These are phyloP conservation scores for Phycomyces nitens DNA, from an alignment of 192 early-diverging fungal species.

Conservation along the genomic window DNA sequence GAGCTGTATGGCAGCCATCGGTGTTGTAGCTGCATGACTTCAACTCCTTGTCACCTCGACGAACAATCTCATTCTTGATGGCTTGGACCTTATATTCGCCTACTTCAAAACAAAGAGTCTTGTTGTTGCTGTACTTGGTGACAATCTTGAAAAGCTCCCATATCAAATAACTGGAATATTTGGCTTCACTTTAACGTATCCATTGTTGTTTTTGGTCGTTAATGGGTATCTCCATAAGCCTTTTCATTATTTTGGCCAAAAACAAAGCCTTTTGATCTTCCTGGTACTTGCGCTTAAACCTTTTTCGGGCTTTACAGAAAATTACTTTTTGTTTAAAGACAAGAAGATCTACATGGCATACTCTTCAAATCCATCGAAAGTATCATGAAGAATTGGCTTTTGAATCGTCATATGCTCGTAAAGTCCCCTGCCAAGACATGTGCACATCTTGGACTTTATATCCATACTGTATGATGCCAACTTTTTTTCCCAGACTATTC, in stretches of 20 bases:
- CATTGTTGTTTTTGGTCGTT: background rate
- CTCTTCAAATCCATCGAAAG: background rate
- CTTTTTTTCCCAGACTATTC: too few relatives aligned
- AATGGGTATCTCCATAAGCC: background rate
- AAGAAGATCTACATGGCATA: background rate
- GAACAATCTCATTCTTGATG: background rate
- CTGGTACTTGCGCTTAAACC: background rate
- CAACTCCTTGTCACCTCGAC: background rate
- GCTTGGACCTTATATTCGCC: background rate
- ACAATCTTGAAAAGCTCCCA: background rate
- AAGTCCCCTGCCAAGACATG: background rate
- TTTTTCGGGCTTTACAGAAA: background rate
- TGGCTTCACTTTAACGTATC: background rate
- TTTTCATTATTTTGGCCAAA: background rate
- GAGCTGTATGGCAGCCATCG: background rate
- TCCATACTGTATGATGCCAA: background rate
- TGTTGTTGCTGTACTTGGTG: background rate
- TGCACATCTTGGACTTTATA: background rate
- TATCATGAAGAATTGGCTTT: background rate
- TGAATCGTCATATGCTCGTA: background rate
- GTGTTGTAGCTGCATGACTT: background rate
- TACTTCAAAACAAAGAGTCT: background rate
- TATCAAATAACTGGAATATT: background rate
- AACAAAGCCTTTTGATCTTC: background rate
- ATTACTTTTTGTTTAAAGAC: background rate